Evolutionary conservation across 2,329 filamentous ascomycete genomes (phyloP), one percentile per base, ranked within the genome.

Genomic region (Aspergillus amoenus): DNA sequence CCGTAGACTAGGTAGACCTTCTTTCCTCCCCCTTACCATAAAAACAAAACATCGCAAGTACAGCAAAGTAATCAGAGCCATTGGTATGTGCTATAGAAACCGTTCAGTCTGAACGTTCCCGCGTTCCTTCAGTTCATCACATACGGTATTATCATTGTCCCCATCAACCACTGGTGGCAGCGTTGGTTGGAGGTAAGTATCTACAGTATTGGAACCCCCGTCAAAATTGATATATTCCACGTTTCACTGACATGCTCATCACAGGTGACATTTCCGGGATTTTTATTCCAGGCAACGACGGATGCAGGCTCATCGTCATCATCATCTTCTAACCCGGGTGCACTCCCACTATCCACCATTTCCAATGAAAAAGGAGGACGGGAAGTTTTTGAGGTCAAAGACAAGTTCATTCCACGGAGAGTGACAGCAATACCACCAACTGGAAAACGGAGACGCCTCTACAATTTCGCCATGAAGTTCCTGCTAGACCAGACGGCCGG

Each of bases 141-240:
- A 52, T 96, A 88, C 78, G 84, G 87, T 62, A 69, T 90, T 34
- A 70, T 96, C 58, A 88, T 82, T 73, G 88, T 87, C 41, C 91
- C 92, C 3, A 89, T 89, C 44, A 97, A 97, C 75, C 90, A 91
- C 69, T 70, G 90, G 66, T 96, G 91, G 92, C 92, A 96, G 80
- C 82, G 85, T 41, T 90, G 83, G 69, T 81, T 96, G 52, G 92
- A 96, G 74, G 78, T 82, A 34, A 17, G 7, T 17, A 30, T 30
- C 27, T 9, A 30, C 9, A 9, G 9, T 30, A 11, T 30, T 30
- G 27, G 9, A 30, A 30, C 3, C 9, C 27, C 27, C 27, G 27
- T 30, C 27, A 30, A 30, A 30, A 9, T 30, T 30, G 27, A 30
- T 11, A 3, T 9, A 11, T 11, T 30, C 27, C 34, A 37, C 34